phyloP scores from a whole-genome alignment of 2,329 filamentous ascomycete species.

The Pseudocercospora crystallina region DNA sequence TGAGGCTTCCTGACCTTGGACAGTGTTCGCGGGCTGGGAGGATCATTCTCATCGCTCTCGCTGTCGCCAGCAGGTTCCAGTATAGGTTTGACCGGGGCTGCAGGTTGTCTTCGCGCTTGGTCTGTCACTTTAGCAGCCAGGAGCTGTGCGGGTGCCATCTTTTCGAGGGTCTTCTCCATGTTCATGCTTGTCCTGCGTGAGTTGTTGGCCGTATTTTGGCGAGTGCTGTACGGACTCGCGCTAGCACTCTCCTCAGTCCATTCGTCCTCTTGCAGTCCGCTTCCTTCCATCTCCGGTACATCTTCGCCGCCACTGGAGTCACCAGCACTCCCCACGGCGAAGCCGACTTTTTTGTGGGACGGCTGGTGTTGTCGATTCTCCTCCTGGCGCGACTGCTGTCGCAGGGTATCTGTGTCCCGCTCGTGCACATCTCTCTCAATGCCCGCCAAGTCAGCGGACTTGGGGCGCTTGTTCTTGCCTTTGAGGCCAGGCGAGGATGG shows the following conservation, averaged over 20 bases:
- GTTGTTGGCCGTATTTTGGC: conserved; percentile 39
- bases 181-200: conserved; percentile 33
- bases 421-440: conserved; percentile 30
- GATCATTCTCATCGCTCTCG: conserved; percentile 19
- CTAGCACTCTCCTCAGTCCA: conserved; percentile 40
- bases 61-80: conserved; percentile 1
- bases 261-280: conserved; percentile 35
- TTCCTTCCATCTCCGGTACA: conserved; percentile 29
- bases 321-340: conserved; percentile 32
- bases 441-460: conserved; percentile 30
- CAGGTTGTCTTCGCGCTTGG: conserved; percentile 3
- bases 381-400: conserved; percentile 8
- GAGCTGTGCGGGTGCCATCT: conserved; percentile 15
- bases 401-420: conserved; percentile 26
- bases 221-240: conserved; percentile 37
- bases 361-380: conserved; percentile 18
- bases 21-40: conserved; percentile 13
- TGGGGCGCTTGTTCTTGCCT: conserved; percentile 31
- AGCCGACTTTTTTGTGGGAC: conserved; percentile 33
- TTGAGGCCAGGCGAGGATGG: conserved; percentile 32
- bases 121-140: conserved; percentile 12
- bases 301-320: conserved; percentile 30
- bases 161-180: conserved; percentile 23
- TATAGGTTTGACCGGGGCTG: conserved; percentile 1
- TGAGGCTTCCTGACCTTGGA: conserved; percentile 8